Conservation (phyloP, 352 stramenopile species). For the Globisporangium middletonii region DNA sequence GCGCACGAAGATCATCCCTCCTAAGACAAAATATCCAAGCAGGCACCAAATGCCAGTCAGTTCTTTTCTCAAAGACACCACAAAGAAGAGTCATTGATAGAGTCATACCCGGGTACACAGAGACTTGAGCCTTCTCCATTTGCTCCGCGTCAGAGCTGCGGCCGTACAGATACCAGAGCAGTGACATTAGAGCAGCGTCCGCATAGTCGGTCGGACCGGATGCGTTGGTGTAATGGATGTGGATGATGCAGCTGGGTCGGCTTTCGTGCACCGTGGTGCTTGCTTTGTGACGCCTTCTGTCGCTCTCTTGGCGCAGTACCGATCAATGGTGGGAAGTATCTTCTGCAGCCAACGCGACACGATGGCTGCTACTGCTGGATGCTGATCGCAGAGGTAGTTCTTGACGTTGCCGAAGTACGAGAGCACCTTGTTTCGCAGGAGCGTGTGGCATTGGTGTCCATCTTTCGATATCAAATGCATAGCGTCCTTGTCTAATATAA, state of each 20-base stretch:
- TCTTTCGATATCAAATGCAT: neutral
- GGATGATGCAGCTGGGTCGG: neutral
- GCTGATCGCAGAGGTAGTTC: slow-evolving; percentile 8
- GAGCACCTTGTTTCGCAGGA: slow-evolving; percentile 3
- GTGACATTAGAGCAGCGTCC: neutral
- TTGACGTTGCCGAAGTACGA: slow-evolving; percentile 15
- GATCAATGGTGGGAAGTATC: neutral
- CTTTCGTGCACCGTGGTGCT: neutral
- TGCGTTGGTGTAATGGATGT: neutral
- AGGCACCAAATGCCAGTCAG: neutral
- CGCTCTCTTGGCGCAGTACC: slow-evolving; percentile 1
- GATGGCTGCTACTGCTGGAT: neutral
- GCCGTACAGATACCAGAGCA: slow-evolving; percentile 2
- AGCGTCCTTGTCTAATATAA: slow-evolving; percentile 1
- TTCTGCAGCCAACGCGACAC: neutral
- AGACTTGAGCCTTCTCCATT: slow-evolving; percentile 16
- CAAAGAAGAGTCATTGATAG: neutral
- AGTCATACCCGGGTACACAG: slow-evolving; percentile 7
- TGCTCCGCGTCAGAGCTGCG: slow-evolving; percentile 12
- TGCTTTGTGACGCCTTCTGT: neutral
- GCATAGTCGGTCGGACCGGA: neutral
- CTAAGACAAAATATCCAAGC: neutral
- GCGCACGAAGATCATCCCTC: slow-evolving; percentile 11
- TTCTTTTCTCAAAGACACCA: neutral
- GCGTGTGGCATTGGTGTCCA: neutral